Evolutionary conservation across 169 alveolate genomes (phyloP).

Genomic region (Blepharisma undulans): DNA sequence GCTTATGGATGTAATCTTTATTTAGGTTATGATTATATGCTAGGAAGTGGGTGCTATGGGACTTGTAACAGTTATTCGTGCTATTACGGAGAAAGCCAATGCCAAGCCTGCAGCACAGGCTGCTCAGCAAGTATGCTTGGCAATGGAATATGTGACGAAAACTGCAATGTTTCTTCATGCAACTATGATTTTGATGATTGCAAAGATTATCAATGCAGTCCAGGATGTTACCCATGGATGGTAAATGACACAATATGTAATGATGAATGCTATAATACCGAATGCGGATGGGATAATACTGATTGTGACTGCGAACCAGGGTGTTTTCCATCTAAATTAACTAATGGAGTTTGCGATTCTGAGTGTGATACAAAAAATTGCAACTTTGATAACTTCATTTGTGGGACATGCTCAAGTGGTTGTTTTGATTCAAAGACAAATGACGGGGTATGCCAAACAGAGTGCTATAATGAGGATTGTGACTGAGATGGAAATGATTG

Average conservation of each 20-base stretch:
- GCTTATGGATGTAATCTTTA: background rate
- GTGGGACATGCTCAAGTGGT: background rate
- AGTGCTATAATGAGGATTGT: background rate
- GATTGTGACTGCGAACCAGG: conserved; percentile 5
- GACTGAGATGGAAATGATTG: background rate
- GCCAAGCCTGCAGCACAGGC: background rate
- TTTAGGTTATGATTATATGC: background rate
- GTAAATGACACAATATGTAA: background rate
- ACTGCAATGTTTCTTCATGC: background rate
- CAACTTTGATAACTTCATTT: background rate
- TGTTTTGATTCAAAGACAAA: background rate
- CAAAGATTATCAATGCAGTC: background rate
- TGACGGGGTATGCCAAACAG: background rate
- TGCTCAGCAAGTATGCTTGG: background rate
- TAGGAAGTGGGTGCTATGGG: background rate
- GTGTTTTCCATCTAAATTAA: background rate
- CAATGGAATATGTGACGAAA: background rate
- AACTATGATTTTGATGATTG: background rate
- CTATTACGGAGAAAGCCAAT: background rate
- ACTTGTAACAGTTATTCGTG: background rate
- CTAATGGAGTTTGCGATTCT: no score
- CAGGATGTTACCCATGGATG: background rate
- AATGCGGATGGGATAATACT: background rate
- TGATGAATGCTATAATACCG: background rate
- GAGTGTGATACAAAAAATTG: background rate